phyloP scores from a whole-genome alignment of 2,329 filamentous ascomycete species.

The Capronia coronata region DNA sequence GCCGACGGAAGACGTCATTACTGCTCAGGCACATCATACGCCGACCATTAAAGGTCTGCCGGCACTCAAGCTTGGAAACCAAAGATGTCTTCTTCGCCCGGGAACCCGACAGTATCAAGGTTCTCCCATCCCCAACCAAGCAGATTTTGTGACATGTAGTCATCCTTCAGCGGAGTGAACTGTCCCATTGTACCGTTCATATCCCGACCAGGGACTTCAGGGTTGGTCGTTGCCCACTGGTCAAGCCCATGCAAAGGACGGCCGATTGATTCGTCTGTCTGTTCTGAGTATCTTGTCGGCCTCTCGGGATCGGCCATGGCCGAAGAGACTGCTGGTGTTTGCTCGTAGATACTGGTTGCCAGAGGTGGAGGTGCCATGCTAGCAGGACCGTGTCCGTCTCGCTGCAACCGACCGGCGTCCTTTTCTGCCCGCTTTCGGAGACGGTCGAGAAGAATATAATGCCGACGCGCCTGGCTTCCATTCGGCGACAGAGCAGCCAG shows the following conservation, averaged over 20 bases:
- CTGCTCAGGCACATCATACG: too few relatives aligned
- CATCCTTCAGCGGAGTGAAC: conserved; percentile 20
- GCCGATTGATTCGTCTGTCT: not conserved
- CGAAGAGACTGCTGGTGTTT: not conserved
- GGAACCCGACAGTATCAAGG: conserved; percentile 25
- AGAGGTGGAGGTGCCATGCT: not conserved
- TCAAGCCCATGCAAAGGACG: not conserved
- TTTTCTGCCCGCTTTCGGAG: conserved; percentile 21
- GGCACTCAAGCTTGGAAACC: conserved; percentile 1
- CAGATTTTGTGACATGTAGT: conserved; percentile 23
- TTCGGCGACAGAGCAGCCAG: conserved; percentile 19
- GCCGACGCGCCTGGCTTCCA: conserved; percentile 23
- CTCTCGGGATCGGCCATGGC: not conserved
- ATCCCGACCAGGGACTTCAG: not conserved
- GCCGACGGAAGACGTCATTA: conserved; percentile 1
- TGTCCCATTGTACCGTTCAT: conserved; percentile 3
- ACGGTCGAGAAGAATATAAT: conserved; percentile 21
- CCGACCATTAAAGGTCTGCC: too few relatives aligned
- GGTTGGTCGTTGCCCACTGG: not conserved
- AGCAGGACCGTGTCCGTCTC: not conserved
- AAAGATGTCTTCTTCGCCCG: conserved; percentile 12
- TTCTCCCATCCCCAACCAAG: conserved; percentile 26
- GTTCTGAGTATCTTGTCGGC: not conserved
- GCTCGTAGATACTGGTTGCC: not conserved
- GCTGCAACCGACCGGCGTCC: conserved; percentile 6